Evolutionary conservation across 2,329 filamentous ascomycete genomes (phyloP).

Genomic region (Aspergillus fischeri): DNA sequence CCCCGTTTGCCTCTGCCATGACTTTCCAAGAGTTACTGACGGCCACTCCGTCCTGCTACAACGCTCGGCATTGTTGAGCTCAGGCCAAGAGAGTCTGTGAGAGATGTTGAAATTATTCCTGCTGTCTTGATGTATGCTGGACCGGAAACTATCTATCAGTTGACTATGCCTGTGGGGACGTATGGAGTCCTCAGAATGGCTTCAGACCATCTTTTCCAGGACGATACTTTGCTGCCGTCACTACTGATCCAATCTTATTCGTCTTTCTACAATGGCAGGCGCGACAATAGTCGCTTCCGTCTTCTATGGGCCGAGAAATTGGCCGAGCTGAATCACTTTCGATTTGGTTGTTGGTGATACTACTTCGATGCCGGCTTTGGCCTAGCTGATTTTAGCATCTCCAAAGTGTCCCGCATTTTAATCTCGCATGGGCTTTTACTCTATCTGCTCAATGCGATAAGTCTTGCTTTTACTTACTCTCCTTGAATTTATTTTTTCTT

Average conservation of each 20-base stretch:
- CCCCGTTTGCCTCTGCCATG: background rate
- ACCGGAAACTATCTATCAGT: background rate
- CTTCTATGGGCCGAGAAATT: background rate
- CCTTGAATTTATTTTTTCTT: background rate
- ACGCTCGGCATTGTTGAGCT: background rate
- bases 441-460: background rate
- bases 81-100: background rate
- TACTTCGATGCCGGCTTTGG: background rate
- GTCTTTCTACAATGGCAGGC: background rate
- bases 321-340: background rate
- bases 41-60: background rate
- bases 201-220: background rate
- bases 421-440: background rate
- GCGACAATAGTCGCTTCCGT: background rate
- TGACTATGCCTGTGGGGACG: background rate
- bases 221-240: background rate
- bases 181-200: background rate
- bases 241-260: background rate
- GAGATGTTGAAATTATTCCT: background rate
- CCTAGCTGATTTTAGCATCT: background rate
- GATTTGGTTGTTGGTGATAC: background rate
- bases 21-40: background rate
- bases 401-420: background rate
- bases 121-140: background rate
- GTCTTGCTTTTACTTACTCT: background rate